These are phyloP conservation scores for Wickerhamiella allomyrinae DNA, from an alignment of 805 yeast species.

Conservation along the genomic window DNA sequence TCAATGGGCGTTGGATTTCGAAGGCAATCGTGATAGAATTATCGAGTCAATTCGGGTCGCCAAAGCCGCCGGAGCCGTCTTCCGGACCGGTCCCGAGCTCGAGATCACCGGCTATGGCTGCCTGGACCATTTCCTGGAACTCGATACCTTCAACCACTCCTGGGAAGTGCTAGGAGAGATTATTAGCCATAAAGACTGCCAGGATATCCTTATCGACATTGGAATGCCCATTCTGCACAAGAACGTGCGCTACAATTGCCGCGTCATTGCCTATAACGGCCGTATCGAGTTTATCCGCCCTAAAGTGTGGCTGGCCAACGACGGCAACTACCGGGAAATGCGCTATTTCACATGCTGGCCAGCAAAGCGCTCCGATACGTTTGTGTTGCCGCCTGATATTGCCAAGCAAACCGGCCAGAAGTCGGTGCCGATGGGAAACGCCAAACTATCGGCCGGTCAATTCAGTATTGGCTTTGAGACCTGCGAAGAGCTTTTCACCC, in stretches of 20 bases:
- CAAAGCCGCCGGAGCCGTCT: slow-evolving; percentile 54
- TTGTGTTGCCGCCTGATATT: slow-evolving; percentile 55
- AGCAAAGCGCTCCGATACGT: slow-evolving; percentile 59
- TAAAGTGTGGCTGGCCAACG: slow-evolving; percentile 84
- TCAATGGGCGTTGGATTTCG: slow-evolving; percentile 98
- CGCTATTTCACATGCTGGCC: slow-evolving; percentile 95
- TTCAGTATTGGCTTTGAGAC: slow-evolving; percentile 95
- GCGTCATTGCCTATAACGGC: slow-evolving; percentile 69
- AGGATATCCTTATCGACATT: slow-evolving; percentile 69
- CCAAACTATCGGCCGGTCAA: slow-evolving; percentile 67
- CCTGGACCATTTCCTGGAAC: slow-evolving; percentile 78
- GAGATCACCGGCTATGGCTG: slow-evolving; percentile 76
- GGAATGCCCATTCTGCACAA: slow-evolving; percentile 92
- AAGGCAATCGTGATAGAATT: slow-evolving; percentile 89
- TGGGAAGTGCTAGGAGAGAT: slow-evolving; percentile 91
- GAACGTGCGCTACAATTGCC: slow-evolving; percentile 80
- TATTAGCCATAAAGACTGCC: slow-evolving; percentile 48
- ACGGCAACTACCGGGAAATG: slow-evolving; percentile 97
- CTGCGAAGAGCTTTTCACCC: slow-evolving; percentile 94
- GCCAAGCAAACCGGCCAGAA: slow-evolving; percentile 52
- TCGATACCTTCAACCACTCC: slow-evolving; percentile 73
- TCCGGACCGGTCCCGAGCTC: slow-evolving; percentile 94
- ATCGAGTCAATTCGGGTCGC: slow-evolving; percentile 67
- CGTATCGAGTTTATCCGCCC: slow-evolving; percentile 79
- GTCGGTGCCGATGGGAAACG: slow-evolving; percentile 76